Evolutionary conservation across 805 yeast genomes (phyloP).

Genomic region (Danielia reshetovae): DNA sequence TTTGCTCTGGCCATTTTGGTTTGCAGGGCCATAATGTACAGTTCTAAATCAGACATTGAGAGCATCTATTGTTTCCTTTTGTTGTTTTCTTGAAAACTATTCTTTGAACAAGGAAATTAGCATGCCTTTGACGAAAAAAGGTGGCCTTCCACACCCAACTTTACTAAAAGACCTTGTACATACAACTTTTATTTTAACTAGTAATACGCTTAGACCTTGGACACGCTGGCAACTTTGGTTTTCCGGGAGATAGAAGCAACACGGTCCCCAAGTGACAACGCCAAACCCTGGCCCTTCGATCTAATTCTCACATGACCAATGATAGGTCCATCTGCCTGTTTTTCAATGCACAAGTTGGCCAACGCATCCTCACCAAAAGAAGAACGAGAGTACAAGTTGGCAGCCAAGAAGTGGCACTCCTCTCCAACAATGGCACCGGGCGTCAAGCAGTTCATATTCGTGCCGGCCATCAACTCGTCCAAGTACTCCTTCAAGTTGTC

Average conservation of each 20-base stretch:
- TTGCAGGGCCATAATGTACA: too few species aligned
- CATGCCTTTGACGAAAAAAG: too few species aligned
- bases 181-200: background rate
- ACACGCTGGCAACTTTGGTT: conserved; percentile 20
- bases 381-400: conserved; percentile 87
- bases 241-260: conserved; percentile 77
- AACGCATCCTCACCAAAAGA: conserved; percentile 97
- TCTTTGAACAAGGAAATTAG: too few species aligned
- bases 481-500: conserved; percentile 71
- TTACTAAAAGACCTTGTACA: too few species aligned
- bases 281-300: conserved; percentile 96
- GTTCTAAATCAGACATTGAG: too few species aligned
- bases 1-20: too few species aligned
- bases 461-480: conserved; percentile 69
- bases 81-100: too few species aligned
- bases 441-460: conserved; percentile 92
- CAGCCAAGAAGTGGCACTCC: conserved; percentile 88
- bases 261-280: conserved; percentile 89
- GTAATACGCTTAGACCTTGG: conserved; percentile 7
- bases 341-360: conserved; percentile 92
- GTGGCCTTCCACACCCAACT: background rate
- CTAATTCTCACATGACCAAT: conserved; percentile 95
- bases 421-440: conserved; percentile 88
- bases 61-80: too few species aligned
- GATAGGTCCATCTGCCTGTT: conserved; percentile 66